Evolutionary conservation across 202 grass and related monocot genomes (phyloP).

Genomic region (Alloteropsis angusta): DNA sequence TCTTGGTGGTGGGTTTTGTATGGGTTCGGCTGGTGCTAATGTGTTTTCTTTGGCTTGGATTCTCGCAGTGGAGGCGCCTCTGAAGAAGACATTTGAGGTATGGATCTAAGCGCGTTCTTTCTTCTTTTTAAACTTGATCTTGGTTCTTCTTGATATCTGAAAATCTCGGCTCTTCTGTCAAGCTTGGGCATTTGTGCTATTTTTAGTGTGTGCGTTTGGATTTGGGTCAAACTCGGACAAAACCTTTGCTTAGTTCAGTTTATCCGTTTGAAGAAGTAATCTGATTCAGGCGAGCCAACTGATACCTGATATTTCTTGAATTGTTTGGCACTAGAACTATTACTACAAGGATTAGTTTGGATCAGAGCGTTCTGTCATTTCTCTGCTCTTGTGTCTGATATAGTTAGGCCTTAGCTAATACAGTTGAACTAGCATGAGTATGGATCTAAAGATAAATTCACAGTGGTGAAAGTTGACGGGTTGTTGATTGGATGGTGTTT

Average conservation of each 20-base stretch:
- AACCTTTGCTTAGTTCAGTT: background rate
- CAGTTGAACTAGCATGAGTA: background rate
- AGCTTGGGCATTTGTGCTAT: background rate
- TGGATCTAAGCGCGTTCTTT: background rate
- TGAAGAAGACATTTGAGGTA: slow-evolving; percentile 60
- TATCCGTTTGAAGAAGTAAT: background rate
- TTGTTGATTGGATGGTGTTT: slow-evolving; percentile 10
- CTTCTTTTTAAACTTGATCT: background rate
- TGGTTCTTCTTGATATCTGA: background rate
- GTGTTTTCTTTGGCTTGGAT: slow-evolving; percentile 8
- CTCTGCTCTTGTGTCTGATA: background rate
- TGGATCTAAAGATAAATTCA: background rate
- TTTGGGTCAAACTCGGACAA: background rate
- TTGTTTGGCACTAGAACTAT: background rate
- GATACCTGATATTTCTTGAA: background rate
- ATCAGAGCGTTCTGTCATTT: background rate
- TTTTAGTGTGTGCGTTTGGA: background rate
- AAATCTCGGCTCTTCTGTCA: background rate
- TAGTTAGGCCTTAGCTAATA: background rate
- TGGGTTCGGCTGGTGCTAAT: background rate
- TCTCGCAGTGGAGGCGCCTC: slow-evolving; percentile 42
- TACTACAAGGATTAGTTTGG: background rate
- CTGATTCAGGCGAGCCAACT: background rate
- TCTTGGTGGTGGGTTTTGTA: background rate
- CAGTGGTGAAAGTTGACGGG: background rate